Evolutionary conservation across 352 stramenopile genomes (phyloP), one percentile per base, ranked within the genome.

Genomic region (Globisporangium irregulare): DNA sequence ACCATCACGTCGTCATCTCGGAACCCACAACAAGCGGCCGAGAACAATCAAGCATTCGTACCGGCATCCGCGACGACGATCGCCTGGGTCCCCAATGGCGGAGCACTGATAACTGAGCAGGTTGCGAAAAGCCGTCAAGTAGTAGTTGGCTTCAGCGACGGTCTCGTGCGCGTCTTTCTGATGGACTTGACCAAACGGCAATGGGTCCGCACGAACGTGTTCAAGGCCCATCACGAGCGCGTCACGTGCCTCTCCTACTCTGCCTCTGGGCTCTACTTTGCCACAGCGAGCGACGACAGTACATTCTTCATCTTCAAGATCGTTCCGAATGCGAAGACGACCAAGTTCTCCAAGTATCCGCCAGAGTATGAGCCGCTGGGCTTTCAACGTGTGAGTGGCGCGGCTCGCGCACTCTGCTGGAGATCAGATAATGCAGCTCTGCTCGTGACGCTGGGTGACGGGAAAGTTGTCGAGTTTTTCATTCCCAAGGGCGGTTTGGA

Each of bases 281-380:
- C 86, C 8, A 92, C 93, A 2, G 79, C 73, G 20, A 93, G 86
- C 61, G 75, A 73, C 10, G 94, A 98, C 64, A 66, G 64, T 38
- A 97, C 82, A 24, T 70, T 97, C 48, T 97, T 98, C 64, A 79
- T 98, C 32, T 97, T 98, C 64, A 77, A 77, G 29, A 61, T 88
- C 10, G 71, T 84, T 1, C 72, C 73, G n/a, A 88, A 64, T 56
- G 60, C 68, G 27, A 91, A 84, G 55, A 82, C 68, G 14, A 81
- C 77, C 29, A 80, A 87, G 66, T 82, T 82, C 66, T 74, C 76
- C 1, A 85, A 77, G 70, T 87, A 83, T 34, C 69, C 76, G 48
- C 73, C 74, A 1, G 84, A 91, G 34, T 94, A 94, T 67, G 65
- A 83, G 7, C 89, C 92, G 1, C 65, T 93, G 4, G 90, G 92